Evolutionary conservation across 1,284 basidiomycete species (phyloP).

Genomic region (Sphagnurus paluster): DNA sequence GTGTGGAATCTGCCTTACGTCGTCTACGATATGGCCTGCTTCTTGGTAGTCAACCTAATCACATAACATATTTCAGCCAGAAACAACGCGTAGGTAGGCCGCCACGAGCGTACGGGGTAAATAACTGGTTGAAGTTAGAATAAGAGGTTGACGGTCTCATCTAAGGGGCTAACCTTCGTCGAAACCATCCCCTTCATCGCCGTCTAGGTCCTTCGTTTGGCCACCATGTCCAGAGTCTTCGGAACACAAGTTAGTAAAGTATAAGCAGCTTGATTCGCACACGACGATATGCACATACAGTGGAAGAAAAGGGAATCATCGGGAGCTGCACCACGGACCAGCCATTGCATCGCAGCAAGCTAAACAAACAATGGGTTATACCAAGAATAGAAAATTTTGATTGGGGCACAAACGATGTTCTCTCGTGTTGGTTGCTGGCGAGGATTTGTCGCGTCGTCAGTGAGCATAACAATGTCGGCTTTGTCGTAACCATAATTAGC

Average conservation of each 20-base stretch:
- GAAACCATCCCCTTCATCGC: constrained; percentile 65
- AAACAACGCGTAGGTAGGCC: background rate
- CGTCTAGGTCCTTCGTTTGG: constrained; percentile 73
- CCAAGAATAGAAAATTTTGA: background rate
- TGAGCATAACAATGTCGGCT: constrained; percentile 87
- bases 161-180: constrained; percentile 53
- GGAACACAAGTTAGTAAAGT: constrained; percentile 18
- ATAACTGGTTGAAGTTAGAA: constrained; percentile 54
- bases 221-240: constrained; percentile 81
- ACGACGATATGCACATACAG: constrained; percentile 51
- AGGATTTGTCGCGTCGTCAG: constrained; percentile 70
- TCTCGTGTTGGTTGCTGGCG: constrained; percentile 69
- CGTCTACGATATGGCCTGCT: constrained; percentile 79
- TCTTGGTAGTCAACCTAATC: constrained; percentile 63
- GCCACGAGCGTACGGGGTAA: constrained; percentile 55
- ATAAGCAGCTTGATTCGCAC: background rate
- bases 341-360: constrained; percentile 86
- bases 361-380: constrained; percentile 25
- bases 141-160: background rate
- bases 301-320: constrained; percentile 94
- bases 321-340: constrained; percentile 75
- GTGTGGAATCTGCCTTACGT: constrained; percentile 52
- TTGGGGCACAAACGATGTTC: constrained; percentile 68
- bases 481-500: constrained; percentile 69
- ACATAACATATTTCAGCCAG: background rate